These are phyloP conservation scores for Alisma plantagoaquatica DNA, from an alignment of 106 monocot species.

Conservation along the genomic window DNA sequence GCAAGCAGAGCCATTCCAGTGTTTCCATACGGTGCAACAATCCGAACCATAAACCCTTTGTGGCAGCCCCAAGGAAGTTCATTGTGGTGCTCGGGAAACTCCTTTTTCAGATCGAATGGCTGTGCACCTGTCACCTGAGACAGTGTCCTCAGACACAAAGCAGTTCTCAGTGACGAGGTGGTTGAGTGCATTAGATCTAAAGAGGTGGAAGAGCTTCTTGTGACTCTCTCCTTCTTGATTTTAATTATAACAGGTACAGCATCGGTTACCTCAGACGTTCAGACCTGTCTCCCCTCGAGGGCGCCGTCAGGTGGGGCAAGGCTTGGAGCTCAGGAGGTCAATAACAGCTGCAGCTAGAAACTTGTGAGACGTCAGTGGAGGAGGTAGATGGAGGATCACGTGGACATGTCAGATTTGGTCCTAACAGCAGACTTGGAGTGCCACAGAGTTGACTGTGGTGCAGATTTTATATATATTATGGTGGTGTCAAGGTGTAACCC, in stretches of 20 bases:
- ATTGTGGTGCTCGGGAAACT: slow-evolving; percentile 80
- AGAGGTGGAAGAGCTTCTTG: slow-evolving; percentile 59
- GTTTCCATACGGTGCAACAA: slow-evolving; percentile 67
- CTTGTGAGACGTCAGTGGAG: neutral
- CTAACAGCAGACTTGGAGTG: slow-evolving; percentile 31
- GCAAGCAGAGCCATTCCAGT: slow-evolving; percentile 78
- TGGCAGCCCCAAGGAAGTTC: slow-evolving; percentile 59
- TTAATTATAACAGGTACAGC: slow-evolving; percentile 50
- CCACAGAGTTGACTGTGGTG: slow-evolving; percentile 61
- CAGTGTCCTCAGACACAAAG: slow-evolving; percentile 59
- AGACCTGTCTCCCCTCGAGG: neutral
- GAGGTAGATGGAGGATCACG: neutral
- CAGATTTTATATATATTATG: slow-evolving; percentile 47
- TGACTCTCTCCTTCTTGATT: slow-evolving; percentile 68
- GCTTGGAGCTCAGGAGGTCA: neutral
- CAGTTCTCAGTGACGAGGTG: slow-evolving; percentile 71
- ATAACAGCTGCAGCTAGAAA: neutral
- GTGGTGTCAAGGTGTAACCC: slow-evolving; percentile 69
- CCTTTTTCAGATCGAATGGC: slow-evolving; percentile 60
- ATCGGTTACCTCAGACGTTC: neutral
- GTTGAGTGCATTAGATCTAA: slow-evolving; percentile 64
- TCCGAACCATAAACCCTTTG: slow-evolving; percentile 71
- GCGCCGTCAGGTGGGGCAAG: neutral
- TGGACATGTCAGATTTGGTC: slow-evolving; percentile 6
- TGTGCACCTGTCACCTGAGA: slow-evolving; percentile 59